phyloP scores from a whole-genome alignment of 495 filamentous ascomycete genomes.

The Xylaria castorea region DNA sequence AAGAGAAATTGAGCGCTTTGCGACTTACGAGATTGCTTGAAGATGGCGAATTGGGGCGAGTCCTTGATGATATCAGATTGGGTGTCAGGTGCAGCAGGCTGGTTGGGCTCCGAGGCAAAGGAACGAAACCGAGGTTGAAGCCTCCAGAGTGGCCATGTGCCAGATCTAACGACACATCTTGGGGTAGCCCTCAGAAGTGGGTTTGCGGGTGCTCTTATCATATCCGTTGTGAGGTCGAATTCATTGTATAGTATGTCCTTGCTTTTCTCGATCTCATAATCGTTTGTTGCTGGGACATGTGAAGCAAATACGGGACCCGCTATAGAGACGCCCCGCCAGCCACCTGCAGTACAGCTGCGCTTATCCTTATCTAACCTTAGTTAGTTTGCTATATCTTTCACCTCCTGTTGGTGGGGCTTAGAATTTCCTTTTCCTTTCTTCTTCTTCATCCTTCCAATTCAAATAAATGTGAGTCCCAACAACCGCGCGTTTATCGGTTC shows the following conservation, averaged over 20 bases:
- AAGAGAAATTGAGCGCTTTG: background rate
- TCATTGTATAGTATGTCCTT: background rate
- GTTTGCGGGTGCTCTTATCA: conserved; percentile 3
- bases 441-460: conserved; percentile 97
- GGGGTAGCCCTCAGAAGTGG: conserved; percentile 17
- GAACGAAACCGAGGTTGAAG: background rate
- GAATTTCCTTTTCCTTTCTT: conserved; percentile 55
- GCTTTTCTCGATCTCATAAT: background rate
- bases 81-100: background rate
- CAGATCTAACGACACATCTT: background rate
- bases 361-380: conserved; percentile 3
- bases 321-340: background rate
- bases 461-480: conserved; percentile 74
- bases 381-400: conserved; percentile 32
- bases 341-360: background rate
- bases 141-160: background rate
- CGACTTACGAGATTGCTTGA: conserved; percentile 14
- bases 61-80: background rate
- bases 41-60: background rate
- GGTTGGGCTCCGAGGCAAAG: background rate
- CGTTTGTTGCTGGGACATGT: background rate
- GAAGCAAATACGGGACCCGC: background rate
- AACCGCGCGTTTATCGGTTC: conserved; percentile 22
- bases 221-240: background rate
- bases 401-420: conserved; percentile 2